A percentile compares a stretch with the other conserved stretches of the same genome.
phyloP scores from a whole-genome alignment of 306 rosid species.

The Gastrolobium villosum region DNA sequence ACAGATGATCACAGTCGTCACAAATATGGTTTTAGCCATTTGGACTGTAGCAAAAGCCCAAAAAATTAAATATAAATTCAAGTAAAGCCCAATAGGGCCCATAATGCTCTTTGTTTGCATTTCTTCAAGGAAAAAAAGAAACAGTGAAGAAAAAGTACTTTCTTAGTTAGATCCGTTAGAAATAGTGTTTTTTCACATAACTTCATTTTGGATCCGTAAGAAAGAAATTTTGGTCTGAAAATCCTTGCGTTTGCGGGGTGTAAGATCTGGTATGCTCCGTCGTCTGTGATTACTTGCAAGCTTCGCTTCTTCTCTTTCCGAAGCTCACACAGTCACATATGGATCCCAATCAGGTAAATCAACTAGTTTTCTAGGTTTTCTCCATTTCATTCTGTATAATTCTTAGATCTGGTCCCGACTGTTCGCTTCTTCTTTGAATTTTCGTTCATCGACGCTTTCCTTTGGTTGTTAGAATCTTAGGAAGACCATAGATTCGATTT shows the following conservation, averaged over 20 bases:
- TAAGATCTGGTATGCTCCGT: slow-evolving; percentile 48
- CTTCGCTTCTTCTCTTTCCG: slow-evolving; percentile 25
- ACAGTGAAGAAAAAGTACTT: no score
- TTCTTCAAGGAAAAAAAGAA: neutral
- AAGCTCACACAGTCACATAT: slow-evolving; percentile 26
- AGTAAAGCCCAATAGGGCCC: neutral
- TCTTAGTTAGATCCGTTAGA: no score
- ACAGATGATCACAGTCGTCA: no score
- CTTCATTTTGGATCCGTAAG: neutral
- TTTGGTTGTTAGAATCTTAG: neutral
- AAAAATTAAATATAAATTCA: no score
- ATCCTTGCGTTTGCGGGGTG: slow-evolving; percentile 1
- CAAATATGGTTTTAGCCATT: no score
- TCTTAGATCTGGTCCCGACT: slow-evolving; percentile 41
- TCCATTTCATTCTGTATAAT: neutral
- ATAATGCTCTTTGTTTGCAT: neutral
- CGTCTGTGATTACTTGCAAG: slow-evolving; percentile 25
- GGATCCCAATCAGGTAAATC: slow-evolving; percentile 66
- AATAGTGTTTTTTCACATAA: neutral
- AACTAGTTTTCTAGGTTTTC: slow-evolving; percentile 2
- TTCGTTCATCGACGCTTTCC: neutral
- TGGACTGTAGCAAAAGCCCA: no score
- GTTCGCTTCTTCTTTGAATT: neutral
- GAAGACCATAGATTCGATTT: neutral
- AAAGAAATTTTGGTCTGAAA: slow-evolving; percentile 33